Evolutionary conservation across 1,284 basidiomycete genomes (phyloP).

Genomic region (Sporisorium sorghi): DNA sequence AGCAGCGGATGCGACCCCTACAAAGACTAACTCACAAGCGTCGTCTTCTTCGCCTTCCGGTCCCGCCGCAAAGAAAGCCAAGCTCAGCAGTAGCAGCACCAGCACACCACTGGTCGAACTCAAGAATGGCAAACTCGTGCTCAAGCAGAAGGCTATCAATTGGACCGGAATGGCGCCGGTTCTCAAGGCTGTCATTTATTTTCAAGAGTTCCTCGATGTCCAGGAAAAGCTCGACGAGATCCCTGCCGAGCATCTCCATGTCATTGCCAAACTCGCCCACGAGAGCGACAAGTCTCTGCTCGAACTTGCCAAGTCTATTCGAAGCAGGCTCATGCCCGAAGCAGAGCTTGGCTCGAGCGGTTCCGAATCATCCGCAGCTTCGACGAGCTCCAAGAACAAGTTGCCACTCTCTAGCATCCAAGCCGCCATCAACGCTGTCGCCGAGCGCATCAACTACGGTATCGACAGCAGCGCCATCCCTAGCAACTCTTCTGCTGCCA

Average conservation of each 20-base stretch:
- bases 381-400: conserved; percentile 21
- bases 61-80: conserved; percentile 41
- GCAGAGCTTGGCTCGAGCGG: conserved; percentile 48
- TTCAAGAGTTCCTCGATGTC: conserved; percentile 53
- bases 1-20: conserved; percentile 2
- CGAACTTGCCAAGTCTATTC: conserved; percentile 56
- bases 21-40: not conserved
- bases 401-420: conserved; percentile 48
- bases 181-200: conserved; percentile 70
- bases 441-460: conserved; percentile 61
- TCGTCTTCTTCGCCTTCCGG: conserved; percentile 13
- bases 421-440: conserved; percentile 51
- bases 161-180: conserved; percentile 83
- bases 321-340: conserved; percentile 51
- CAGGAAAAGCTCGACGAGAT: conserved; percentile 72
- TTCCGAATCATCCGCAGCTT: conserved; percentile 25
- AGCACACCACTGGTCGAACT: conserved; percentile 53
- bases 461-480: conserved; percentile 29
- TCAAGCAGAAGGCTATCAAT: conserved; percentile 81
- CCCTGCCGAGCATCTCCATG: conserved; percentile 77
- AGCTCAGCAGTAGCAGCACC: conserved; percentile 26
- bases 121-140: conserved; percentile 77
- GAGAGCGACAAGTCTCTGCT: conserved; percentile 60
- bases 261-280: conserved; percentile 82
- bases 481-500: conserved; percentile 8